These are phyloP conservation scores for Mycena filopes DNA, from an alignment of 768 basidiomycete genomes.

Conservation along the genomic window DNA sequence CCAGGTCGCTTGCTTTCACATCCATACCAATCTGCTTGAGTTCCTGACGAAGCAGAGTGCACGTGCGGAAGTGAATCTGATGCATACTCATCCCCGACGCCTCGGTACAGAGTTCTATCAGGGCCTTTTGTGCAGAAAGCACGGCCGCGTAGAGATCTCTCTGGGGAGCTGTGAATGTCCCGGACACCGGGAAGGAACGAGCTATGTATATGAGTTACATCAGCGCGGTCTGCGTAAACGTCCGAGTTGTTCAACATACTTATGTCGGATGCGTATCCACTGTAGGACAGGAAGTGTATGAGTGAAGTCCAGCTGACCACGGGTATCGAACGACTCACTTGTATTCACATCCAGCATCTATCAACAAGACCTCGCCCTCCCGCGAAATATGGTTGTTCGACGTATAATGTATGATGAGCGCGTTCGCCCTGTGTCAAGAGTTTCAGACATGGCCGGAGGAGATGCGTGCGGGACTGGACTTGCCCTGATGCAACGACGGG, in stretches of 20 bases:
- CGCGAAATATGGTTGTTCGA: conserved; percentile 84
- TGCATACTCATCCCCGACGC: conserved; percentile 67
- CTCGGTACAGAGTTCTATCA: conserved; percentile 71
- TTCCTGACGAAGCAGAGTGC: conserved; percentile 73
- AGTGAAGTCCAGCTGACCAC: conserved; percentile 8
- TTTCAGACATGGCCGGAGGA: neutral
- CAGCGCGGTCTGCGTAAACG: conserved; percentile 13
- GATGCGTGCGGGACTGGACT: conserved; percentile 30
- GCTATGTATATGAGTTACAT: conserved; percentile 55
- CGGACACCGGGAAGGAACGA: conserved; percentile 89
- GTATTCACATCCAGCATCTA: conserved; percentile 95
- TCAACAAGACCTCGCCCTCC: conserved; percentile 79
- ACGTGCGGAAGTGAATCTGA: conserved; percentile 81
- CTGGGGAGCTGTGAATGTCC: conserved; percentile 82
- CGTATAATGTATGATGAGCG: conserved; percentile 94
- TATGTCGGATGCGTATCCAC: conserved; percentile 95
- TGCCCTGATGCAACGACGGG: conserved; percentile 97
- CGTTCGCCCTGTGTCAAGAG: conserved; percentile 70
- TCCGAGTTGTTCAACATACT: conserved; percentile 62
- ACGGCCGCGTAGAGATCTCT: conserved; percentile 87
- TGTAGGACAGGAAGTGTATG: conserved; percentile 46
- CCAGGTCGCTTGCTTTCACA: conserved; percentile 65
- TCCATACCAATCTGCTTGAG: conserved; percentile 82
- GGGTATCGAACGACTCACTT: conserved; percentile 61
- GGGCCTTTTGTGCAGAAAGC: conserved; percentile 74